These are phyloP conservation scores for Euphorbia pulcherrima DNA, from an alignment of 345 rosid genomes.

Conservation along the genomic window DNA sequence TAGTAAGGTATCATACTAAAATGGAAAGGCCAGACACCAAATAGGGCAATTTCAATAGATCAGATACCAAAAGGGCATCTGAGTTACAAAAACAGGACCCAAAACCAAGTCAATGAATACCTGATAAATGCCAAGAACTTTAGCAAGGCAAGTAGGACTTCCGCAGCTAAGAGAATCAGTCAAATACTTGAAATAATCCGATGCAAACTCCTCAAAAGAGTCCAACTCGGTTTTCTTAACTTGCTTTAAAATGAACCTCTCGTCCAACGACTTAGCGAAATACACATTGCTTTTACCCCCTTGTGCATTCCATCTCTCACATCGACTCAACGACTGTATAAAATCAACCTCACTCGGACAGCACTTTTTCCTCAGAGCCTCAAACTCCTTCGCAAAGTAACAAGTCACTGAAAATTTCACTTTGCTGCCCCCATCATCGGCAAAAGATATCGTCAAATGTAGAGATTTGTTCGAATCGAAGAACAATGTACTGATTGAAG, in stretches of 20 bases:
- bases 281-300: constrained; percentile 98
- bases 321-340: constrained; percentile 80
- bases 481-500: constrained; percentile 38
- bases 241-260: constrained; percentile 92
- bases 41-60: no score
- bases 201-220: constrained; percentile 86
- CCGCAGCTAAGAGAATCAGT: constrained; percentile 61
- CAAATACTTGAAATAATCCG: constrained; percentile 74
- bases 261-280: constrained; percentile 89
- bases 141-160: constrained; percentile 97
- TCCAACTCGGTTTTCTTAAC: constrained; percentile 82
- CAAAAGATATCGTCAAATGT: constrained; percentile 65
- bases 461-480: constrained; percentile 64
- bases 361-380: constrained; percentile 69
- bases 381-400: constrained; percentile 83
- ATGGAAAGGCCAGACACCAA: no score
- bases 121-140: constrained; percentile 97
- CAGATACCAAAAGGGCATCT: no score
- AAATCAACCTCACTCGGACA: constrained; percentile 79
- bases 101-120: constrained; percentile 41
- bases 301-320: constrained; percentile 87
- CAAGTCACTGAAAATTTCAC: constrained; percentile 83
- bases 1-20: no score
- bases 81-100: not conserved
- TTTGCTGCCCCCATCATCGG: constrained; percentile 65